Conservation (phyloP, 2,329 filamentous ascomycete species). For the Botrytis medusae region DNA sequence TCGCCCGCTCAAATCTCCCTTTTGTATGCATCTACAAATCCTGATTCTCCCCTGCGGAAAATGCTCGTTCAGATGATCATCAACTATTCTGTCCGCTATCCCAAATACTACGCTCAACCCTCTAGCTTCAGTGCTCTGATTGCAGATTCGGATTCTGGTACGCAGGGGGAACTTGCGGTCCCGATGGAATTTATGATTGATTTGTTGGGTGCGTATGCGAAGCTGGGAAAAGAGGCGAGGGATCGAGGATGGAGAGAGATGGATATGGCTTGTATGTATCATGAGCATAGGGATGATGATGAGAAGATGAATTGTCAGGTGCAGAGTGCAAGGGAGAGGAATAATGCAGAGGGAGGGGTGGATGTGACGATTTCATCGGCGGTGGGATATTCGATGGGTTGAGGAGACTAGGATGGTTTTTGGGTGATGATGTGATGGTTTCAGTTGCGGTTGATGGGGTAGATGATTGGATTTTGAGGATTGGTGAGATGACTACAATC, state of each 20-base stretch:
- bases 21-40: background rate
- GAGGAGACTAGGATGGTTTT: background rate
- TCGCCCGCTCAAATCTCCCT: background rate
- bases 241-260: too few relatives aligned
- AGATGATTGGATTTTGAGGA: background rate
- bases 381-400: background rate
- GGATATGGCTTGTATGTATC: background rate
- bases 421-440: background rate
- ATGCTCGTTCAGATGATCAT: conserved; percentile 1
- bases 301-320: background rate
- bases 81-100: background rate
- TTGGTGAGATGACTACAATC: accelerated
- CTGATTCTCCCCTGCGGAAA: background rate
- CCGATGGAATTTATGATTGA: background rate
- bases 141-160: accelerated
- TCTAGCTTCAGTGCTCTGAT: background rate
- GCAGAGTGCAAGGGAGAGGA: background rate
- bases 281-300: background rate
- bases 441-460: background rate
- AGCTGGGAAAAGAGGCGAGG: too few relatives aligned
- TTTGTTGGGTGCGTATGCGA: background rate
- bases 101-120: background rate
- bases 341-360: background rate
- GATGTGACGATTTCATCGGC: background rate
- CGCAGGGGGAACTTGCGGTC: background rate